Evolutionary conservation across 192 early-diverging fungal genomes (phyloP).

Genomic region (Mycoemilia scoparia): DNA sequence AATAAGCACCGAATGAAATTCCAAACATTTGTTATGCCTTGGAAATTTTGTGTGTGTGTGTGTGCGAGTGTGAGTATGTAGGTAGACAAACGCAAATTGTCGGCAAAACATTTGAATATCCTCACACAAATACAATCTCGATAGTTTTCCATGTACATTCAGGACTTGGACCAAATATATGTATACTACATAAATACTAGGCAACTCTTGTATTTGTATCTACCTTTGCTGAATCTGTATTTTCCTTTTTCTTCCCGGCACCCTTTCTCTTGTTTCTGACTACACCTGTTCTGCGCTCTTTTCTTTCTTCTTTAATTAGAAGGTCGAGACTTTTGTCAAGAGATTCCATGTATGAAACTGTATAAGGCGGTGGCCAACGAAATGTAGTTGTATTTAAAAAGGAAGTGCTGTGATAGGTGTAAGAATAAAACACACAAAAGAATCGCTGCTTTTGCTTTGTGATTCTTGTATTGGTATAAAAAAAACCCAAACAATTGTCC

Average conservation of each 20-base stretch:
- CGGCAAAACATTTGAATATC: background rate
- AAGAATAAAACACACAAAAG: no score
- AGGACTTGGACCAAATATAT: background rate
- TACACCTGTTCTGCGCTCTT: constrained; percentile 1
- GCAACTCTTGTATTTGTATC: constrained; percentile 1
- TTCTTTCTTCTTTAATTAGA: constrained; percentile 14
- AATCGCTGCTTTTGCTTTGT: no score
- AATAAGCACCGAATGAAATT: no score
- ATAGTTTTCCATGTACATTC: background rate
- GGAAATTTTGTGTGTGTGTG: constrained; percentile 16
- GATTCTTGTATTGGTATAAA: no score
- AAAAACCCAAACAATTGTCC: no score
- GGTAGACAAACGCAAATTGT: background rate
- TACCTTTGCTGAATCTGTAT: background rate
- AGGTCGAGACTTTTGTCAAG: constrained; percentile 25
- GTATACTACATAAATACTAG: background rate
- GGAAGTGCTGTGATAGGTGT: no score
- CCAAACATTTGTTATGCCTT: background rate
- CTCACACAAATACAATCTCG: background rate
- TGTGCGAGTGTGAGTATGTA: constrained; percentile 1
- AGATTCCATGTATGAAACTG: no score
- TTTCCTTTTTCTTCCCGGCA: constrained; percentile 5
- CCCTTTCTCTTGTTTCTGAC: constrained; percentile 3
- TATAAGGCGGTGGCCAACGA: no score
- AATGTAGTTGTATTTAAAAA: no score